Evolutionary conservation across 495 filamentous ascomycete genomes (phyloP), one percentile per base, ranked within the genome.

Genomic region (Daldinia decipiens): DNA sequence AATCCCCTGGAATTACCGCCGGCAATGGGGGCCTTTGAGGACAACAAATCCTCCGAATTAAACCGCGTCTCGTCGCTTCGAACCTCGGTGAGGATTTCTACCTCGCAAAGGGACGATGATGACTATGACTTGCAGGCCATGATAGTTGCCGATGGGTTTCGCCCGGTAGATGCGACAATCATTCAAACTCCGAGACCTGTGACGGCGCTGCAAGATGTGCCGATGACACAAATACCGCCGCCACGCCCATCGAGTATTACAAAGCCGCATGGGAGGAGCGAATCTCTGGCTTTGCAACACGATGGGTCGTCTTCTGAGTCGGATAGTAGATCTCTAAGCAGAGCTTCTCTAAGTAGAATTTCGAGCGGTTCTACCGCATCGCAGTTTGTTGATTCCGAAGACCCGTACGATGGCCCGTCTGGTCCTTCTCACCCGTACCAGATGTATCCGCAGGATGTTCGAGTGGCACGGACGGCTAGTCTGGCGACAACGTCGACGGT

Each of bases 381-480:
- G 17, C 67, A 87, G 29, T 74, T 85, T 65, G 80, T 87, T 21
- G 83, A 82, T 34, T 45, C 82, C 3, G 89, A 92, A 34, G 84
- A 84, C 51, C 86, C 89, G 5, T 87, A 91, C 52, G 82, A 81
- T 21, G 89, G 89, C 12, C 83, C 88, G 1, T 83, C 79, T 36
- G 89, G 89, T n/a, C 93, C 92, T n/a, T 90, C 91, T 45, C 93
- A 95, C 72, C 93, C 94, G 0, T 97, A 97, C 77, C 87, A 87
- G 40, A 89, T 95, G 88, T 97, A 96, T 73, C 81, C 89, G 3
- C 94, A 96, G 64, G 91, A 90, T 72, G 90, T 90, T 19, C 83
- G 88, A 50, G 34, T 82, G 4, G 86, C 89, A 62, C 87, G 90
- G 47, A 88, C 89, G 6, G 79, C 89, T 4, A 93, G 91, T 76